phyloP scores from a whole-genome alignment of 768 basidiomycete genomes.

The Rhodotorula babjevae region DNA sequence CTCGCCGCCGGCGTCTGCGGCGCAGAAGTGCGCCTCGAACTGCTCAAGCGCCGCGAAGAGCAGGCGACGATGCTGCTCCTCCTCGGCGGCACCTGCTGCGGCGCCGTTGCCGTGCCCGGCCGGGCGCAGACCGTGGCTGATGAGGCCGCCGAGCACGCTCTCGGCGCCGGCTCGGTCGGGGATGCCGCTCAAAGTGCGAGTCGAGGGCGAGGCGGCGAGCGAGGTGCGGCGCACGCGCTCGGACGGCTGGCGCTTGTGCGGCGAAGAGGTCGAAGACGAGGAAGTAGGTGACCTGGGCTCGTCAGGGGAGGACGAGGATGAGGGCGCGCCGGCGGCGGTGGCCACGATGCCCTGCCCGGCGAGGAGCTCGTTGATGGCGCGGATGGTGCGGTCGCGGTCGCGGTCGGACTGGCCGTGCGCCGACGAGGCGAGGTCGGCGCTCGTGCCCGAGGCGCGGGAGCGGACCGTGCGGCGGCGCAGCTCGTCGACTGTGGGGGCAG shows the following conservation, averaged over 20 bases:
- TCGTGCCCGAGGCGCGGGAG: conserved; percentile 22
- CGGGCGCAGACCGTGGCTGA: neutral
- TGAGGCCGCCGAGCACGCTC: neutral
- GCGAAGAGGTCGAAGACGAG: neutral
- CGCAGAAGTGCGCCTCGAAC: conserved; percentile 30
- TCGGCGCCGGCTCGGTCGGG: conserved; percentile 2
- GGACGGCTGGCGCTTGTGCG: conserved; percentile 7
- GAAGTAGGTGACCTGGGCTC: neutral
- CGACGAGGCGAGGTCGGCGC: conserved; percentile 9
- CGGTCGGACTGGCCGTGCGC: neutral
- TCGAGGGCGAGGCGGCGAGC: conserved; percentile 4
- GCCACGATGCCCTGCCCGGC: conserved; percentile 18
- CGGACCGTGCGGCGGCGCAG: conserved; percentile 3
- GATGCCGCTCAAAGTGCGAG: neutral
- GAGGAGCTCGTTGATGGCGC: conserved; percentile 33
- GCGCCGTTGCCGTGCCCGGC: no score
- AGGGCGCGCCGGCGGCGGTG: neutral
- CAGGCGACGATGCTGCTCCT: conserved; percentile 18
- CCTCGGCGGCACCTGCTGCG: neutral
- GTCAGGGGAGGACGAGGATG: neutral
- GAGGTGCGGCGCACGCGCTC: conserved; percentile 4
- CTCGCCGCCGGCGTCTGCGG: neutral
- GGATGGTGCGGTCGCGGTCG: conserved; percentile 23
- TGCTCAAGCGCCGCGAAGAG: conserved; percentile 28
- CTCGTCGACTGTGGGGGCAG: conserved; percentile 9